Base-by-base conservation (phyloP, 2,329 filamentous ascomycete genomes). In the Fusarium hainanense region DNA sequence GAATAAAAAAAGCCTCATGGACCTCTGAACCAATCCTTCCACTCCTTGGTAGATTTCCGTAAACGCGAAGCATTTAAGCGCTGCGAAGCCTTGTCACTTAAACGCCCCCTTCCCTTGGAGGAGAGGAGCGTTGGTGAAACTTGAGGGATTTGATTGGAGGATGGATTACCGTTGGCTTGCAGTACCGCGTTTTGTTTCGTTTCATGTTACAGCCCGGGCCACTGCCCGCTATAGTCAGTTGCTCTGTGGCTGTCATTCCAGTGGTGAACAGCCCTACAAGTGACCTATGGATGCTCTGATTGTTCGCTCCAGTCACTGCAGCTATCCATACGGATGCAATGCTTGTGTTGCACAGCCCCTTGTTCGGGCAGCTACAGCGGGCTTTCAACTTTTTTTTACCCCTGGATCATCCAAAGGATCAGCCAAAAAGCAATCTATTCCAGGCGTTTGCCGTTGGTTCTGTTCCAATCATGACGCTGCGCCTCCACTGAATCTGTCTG, bases 381-480 rank as follows among this genome's bases (percentile, higher is more conserved):
- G 18, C n/a, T 21, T 27, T 34, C 21, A 30, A n/a, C 43, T 37
- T 30, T 37, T 37, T 37, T 32, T 41, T 37, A 50, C 42, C 54
- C 59, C 59, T 48, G 54, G 55, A 54, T 55, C 56, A 60, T 37
- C 60, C 56, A 54, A 47, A 52, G 49, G 49, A 52, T 52, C 49
- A 52, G 23, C 49, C 49, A 42, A 42, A 50, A 46, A 34, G 37
- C 56, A 54, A 44, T 63, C 60, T 63, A 63, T 63, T 54, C 46
- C 44, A 56, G 46, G 49, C 32, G 13, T 23, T 50, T 23, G n/a
- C 14, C 28, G 42, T 28, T 48, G 57, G 57, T 21, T 43, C 55
- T 52, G 23, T 50, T 43, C 65, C 65, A 68, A 68, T 68, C 64
- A 66, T 28, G 34, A 27, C 25, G 46, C 52, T 68, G 65, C 64